A percentile compares a stretch with the other conserved stretches of the same genome.
phyloP scores from a whole-genome alignment of 805 yeast species.

The Pichia cabralensis region DNA sequence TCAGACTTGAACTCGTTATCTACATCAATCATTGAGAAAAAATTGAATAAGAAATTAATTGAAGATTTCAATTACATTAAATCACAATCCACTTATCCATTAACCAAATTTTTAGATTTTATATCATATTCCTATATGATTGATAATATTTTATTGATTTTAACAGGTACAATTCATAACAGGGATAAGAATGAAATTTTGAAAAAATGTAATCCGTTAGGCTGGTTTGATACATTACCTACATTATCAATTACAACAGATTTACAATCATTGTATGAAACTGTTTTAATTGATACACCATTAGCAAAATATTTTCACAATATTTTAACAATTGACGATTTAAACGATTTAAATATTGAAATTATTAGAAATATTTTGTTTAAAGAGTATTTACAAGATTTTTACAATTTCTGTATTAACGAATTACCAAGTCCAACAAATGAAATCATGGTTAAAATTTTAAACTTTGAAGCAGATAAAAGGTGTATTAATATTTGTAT shows the following conservation, averaged over 20 bases:
- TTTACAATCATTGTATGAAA: constrained; percentile 82
- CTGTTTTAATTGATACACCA: constrained; percentile 93
- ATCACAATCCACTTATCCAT: constrained; percentile 71
- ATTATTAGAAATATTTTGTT: constrained; percentile 84
- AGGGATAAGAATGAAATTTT: constrained; percentile 84
- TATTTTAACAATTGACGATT: constrained; percentile 76
- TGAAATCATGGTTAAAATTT: constrained; percentile 68
- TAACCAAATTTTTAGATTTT: constrained; percentile 79
- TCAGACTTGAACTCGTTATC: constrained; percentile 77
- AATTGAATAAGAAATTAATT: constrained; percentile 62
- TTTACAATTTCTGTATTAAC: constrained; percentile 50
- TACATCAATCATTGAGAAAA: constrained; percentile 77
- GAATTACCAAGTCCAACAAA: constrained; percentile 66
- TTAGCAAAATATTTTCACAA: constrained; percentile 93
- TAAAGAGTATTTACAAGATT: constrained; percentile 89
- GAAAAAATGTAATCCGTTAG: constrained; percentile 89
- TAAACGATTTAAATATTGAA: constrained; percentile 93
- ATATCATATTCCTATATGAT: constrained; percentile 97
- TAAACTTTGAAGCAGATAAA: constrained; percentile 91
- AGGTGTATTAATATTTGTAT: constrained; percentile 85
- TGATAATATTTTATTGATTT: constrained; percentile 91
- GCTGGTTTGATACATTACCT: constrained; percentile 97
- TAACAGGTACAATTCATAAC: constrained; percentile 94
- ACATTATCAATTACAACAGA: constrained; percentile 92
- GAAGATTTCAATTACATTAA: constrained; percentile 79